Evolutionary conservation across 2,329 filamentous ascomycete genomes (phyloP), one percentile per base, ranked within the genome.

Genomic region (Thermoascus crustaceus): DNA sequence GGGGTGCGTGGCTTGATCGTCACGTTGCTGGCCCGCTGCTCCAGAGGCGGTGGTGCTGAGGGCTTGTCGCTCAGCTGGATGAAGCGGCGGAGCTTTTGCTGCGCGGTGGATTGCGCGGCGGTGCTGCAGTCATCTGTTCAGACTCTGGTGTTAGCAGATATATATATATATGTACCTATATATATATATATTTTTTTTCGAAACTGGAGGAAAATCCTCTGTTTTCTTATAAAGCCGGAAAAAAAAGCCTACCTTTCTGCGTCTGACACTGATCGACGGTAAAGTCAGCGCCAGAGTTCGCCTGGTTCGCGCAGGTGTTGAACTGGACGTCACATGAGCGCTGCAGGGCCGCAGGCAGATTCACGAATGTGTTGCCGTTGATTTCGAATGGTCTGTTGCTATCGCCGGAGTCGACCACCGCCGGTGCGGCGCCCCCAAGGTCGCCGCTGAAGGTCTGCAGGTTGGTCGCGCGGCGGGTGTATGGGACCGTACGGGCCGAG

Each of bases 281-380:
- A 3, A 51, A 44, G 14, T 49, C 34, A 33, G 56, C 39, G 13
- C 75, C 72, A 8, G 59, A 47, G 54, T 80, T 80, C 38, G 71
- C 72, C 18, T 69, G 69, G 43, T 76, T 60, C 8, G 71, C 63
- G 49, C 78, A 82, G 3, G 54, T 58, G 48, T 79, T 80, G 61
- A 76, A 72, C 61, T 81, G 75, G 39, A 78, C 70, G 41, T 76
- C 69, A 52, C 78, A 82, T 22, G 75, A 71, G 30, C 78, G 67
- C 57, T 78, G 70, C 25, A 72, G 58, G 13, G 78, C 78, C 7
- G 69, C 72, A 3, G 53, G 59, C 44, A 72, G 53, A 52, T 72
- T 72, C 24, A 71, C 69, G 52, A 82, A 81, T 23, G 65, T 76
- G 61, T 65, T 62, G 32, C 71, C 72, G 46, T 73, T 71, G 39